phyloP scores from a whole-genome alignment of 2,329 filamentous ascomycete species.

The Arthrinium phaeospermum region DNA sequence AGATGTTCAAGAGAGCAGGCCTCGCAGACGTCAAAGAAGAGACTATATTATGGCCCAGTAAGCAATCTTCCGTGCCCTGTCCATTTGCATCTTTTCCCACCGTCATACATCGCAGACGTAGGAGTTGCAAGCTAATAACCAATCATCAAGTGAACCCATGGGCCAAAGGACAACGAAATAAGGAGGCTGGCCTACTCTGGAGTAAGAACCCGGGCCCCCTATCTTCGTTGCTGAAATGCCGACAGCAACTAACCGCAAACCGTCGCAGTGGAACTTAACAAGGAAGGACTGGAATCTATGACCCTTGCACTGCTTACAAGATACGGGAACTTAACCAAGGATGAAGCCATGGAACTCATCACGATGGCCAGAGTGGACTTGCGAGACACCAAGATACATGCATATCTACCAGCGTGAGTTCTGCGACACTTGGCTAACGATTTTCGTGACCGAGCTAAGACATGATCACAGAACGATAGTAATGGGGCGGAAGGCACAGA shows the following conservation, averaged over 20 bases:
- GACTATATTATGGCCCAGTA: slow-evolving; percentile 23
- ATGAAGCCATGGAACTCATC: slow-evolving; percentile 15
- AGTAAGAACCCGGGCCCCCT: background rate
- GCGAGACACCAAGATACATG: slow-evolving; percentile 1
- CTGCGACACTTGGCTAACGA: background rate
- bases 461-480: background rate
- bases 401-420: slow-evolving; percentile 11
- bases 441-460: background rate
- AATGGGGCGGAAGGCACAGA: background rate
- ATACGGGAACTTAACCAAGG: slow-evolving; percentile 1
- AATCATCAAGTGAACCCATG: slow-evolving; percentile 20
- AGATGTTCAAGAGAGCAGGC: slow-evolving; percentile 23
- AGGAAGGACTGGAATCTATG: slow-evolving; percentile 3
- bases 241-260: background rate
- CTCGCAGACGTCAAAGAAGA: slow-evolving; percentile 23
- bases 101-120: background rate
- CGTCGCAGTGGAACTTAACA: background rate
- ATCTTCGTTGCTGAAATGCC: background rate
- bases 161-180: slow-evolving; percentile 22
- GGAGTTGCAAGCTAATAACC: background rate
- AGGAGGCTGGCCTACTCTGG: slow-evolving; percentile 23
- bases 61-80: background rate
- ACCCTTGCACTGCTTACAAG: slow-evolving; percentile 11
- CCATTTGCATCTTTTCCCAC: background rate
- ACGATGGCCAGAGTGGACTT: background rate